Percentiles rank a stretch among this genome's conserved stretches.
Conservation (phyloP, 176 grass and related monocot genomes). For the Lolium perenne region DNA sequence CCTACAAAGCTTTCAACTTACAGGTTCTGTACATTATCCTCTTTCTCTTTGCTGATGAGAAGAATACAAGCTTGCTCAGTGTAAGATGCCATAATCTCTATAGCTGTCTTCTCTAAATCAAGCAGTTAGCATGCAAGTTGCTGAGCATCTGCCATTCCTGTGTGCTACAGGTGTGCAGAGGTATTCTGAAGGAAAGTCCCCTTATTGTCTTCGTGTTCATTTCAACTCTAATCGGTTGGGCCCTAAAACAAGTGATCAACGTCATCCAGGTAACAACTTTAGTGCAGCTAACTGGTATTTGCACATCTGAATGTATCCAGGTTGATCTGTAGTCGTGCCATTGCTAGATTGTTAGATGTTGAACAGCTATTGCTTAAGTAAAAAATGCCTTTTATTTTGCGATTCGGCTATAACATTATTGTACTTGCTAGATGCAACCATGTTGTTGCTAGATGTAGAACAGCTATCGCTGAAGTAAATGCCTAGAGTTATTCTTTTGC, state of each 20-base stretch:
- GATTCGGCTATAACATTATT: neutral
- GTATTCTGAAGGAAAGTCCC: constrained; percentile 55
- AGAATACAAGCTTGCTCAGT: constrained; percentile 60
- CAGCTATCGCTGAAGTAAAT: neutral
- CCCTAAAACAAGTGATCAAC: constrained; percentile 83
- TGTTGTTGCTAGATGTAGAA: neutral
- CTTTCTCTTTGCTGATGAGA: constrained; percentile 71
- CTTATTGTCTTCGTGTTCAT: constrained; percentile 57
- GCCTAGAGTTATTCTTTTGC: neutral
- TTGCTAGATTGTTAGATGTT: neutral
- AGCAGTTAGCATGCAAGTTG: neutral
- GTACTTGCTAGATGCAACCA: neutral
- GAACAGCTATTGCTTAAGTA: neutral
- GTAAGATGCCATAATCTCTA: constrained; percentile 55
- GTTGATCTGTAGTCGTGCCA: neutral
- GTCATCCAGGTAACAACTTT: constrained; percentile 65
- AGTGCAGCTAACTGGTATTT: constrained; percentile 15
- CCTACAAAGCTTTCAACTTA: constrained; percentile 20
- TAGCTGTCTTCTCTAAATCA: neutral
- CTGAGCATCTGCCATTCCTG: constrained; percentile 23
- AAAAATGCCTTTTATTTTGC: neutral
- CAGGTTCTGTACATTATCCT: constrained; percentile 96
- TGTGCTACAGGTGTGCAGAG: constrained; percentile 52
- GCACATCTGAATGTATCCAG: neutral
- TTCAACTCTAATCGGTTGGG: constrained; percentile 75